Evolutionary conservation across 1,139 yeast species (phyloP).

Genomic region (Fermentozyma sake): DNA sequence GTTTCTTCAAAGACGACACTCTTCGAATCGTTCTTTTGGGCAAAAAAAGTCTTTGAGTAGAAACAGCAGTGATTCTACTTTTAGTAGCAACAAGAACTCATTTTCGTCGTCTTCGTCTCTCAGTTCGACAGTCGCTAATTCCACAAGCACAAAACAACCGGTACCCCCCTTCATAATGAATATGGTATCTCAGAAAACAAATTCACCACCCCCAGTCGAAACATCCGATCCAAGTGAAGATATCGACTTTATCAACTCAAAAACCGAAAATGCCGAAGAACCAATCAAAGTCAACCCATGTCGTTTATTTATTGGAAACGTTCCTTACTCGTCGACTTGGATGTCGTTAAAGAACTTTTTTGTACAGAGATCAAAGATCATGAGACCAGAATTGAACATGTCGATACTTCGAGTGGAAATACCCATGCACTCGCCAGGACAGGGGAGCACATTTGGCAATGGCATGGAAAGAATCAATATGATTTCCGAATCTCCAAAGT

Average conservation of each 20-base stretch:
- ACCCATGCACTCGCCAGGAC: constrained; percentile 32
- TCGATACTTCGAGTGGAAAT: constrained; percentile 50
- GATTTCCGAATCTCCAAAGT: not conserved
- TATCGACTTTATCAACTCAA: constrained; percentile 16
- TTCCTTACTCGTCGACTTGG: constrained; percentile 59
- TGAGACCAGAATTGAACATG: constrained; percentile 26
- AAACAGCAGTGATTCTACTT: constrained; percentile 8
- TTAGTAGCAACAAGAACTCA: constrained; percentile 7
- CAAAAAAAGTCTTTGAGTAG: constrained; percentile 9
- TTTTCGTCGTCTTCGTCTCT: constrained; percentile 9
- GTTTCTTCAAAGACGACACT: constrained; percentile 7
- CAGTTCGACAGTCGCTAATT: constrained; percentile 5
- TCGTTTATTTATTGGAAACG: constrained; percentile 49
- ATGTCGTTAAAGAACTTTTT: constrained; percentile 47
- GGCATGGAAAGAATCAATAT: not conserved
- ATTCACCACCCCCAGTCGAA: constrained; percentile 1
- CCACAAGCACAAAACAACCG: constrained; percentile 4
- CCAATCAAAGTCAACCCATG: constrained; percentile 33
- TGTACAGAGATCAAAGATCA: constrained; percentile 20
- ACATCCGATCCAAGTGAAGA: constrained; percentile 5
- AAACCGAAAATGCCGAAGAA: constrained; percentile 26
- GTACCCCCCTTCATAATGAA: constrained; percentile 30
- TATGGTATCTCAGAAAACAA: constrained; percentile 17
- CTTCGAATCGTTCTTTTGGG: constrained; percentile 8
- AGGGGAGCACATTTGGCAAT: constrained; percentile 1